These are phyloP conservation scores for Botryotinia convoluta DNA, from an alignment of 2,329 filamentous ascomycete species.

Conservation along the genomic window DNA sequence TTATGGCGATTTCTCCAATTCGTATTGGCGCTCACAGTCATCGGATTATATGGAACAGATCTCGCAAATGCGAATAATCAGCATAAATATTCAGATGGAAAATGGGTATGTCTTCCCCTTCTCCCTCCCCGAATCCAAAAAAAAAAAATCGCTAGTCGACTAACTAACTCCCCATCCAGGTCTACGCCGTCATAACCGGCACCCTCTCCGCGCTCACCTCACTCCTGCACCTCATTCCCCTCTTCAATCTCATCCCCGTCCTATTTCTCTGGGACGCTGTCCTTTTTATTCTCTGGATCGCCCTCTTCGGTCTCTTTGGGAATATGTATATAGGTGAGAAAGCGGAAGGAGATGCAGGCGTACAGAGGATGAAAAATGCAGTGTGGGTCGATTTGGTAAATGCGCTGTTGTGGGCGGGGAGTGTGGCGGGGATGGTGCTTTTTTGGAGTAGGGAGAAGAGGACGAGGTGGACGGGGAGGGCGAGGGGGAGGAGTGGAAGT, in stretches of 20 bases:
- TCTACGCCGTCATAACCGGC: constrained; percentile 71
- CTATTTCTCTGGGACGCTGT: constrained; percentile 69
- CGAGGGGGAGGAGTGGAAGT: constrained; percentile 11
- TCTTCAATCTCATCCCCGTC: constrained; percentile 52
- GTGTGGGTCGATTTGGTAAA: constrained; percentile 80
- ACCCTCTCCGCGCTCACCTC: constrained; percentile 63
- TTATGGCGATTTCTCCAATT: constrained; percentile 74
- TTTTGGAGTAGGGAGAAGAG: constrained; percentile 58
- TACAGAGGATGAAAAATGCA: constrained; percentile 78
- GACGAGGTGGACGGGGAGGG: constrained; percentile 48
- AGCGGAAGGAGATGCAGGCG: constrained; percentile 58
- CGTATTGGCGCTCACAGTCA: constrained; percentile 70
- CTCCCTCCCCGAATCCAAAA: not conserved
- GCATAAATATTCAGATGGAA: constrained; percentile 54
- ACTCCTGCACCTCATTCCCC: constrained; percentile 63
- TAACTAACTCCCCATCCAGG: constrained; percentile 41
- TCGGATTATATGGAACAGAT: constrained; percentile 74
- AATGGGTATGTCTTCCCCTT: constrained; percentile 59
- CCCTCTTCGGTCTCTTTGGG: constrained; percentile 80
- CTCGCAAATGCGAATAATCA: constrained; percentile 53
- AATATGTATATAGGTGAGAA: constrained; percentile 72
- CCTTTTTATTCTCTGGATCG: constrained; percentile 75
- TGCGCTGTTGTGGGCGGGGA: constrained; percentile 72
- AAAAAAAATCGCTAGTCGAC: too few species aligned
- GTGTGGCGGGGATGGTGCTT: constrained; percentile 51